These are phyloP conservation scores for Lachnellula cervina DNA, from an alignment of 2,329 filamentous ascomycete species.

Conservation along the genomic window DNA sequence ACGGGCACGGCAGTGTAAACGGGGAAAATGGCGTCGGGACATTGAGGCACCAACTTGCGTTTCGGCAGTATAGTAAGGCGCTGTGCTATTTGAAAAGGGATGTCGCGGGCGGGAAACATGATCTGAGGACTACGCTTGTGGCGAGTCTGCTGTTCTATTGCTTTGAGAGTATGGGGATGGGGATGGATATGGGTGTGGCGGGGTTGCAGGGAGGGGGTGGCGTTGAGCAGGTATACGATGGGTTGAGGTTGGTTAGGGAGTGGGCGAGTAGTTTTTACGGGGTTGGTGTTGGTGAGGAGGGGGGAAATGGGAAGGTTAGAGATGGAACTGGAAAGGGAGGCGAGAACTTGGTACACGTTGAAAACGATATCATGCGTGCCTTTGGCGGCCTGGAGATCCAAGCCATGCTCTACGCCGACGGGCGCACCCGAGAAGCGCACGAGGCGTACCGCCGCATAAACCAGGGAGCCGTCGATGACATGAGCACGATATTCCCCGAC, in stretches of 20 bases:
- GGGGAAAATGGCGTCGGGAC: conserved; percentile 14
- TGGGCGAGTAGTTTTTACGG: conserved; percentile 13
- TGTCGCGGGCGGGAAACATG: conserved; percentile 14
- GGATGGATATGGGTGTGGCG: conserved; percentile 15
- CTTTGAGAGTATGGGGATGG: conserved; percentile 18
- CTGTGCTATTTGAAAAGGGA: conserved; percentile 16
- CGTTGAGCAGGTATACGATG: conserved; percentile 10
- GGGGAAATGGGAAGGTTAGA: not conserved
- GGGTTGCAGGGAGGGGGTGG: not conserved
- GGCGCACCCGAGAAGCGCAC: conserved; percentile 13
- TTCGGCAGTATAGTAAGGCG: conserved; percentile 20
- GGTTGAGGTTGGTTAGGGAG: conserved; percentile 17
- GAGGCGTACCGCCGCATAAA: conserved; percentile 16
- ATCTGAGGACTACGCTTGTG: conserved; percentile 17
- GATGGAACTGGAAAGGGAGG: conserved; percentile 5
- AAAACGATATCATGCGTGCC: conserved; percentile 17
- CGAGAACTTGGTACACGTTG: conserved; percentile 10
- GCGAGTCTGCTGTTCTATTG: conserved; percentile 20
- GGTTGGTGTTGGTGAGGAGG: not conserved
- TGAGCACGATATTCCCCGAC: conserved; percentile 15
- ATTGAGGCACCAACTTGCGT: conserved; percentile 17
- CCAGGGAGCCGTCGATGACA: conserved; percentile 17
- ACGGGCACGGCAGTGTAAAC: no score
- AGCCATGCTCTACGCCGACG: conserved; percentile 18
- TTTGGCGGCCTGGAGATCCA: conserved; percentile 18